Percentiles rank a stretch among this genome's conserved stretches.
phyloP scores from a whole-genome alignment of 2,329 filamentous ascomycete genomes.

The Fusarium sp. region DNA sequence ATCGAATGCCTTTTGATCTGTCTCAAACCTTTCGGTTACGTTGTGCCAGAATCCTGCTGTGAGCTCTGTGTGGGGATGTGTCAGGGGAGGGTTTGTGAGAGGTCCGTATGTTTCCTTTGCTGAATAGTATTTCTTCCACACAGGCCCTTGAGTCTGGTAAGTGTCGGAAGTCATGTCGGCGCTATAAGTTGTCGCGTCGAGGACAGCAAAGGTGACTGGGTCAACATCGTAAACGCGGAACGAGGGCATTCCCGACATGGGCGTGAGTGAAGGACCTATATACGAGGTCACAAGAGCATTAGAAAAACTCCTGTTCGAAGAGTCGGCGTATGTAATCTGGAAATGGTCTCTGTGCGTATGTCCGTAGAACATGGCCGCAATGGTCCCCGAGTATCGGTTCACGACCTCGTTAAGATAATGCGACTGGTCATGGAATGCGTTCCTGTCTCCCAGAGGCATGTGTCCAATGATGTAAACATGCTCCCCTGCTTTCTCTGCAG shows the following conservation, averaged over 20 bases:
- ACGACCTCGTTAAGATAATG: constrained; percentile 67
- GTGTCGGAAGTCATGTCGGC: constrained; percentile 61
- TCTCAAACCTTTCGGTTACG: constrained; percentile 62
- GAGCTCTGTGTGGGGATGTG: constrained; percentile 57
- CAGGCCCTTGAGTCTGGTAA: constrained; percentile 59
- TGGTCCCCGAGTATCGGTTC: constrained; percentile 64
- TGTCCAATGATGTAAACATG: constrained; percentile 70
- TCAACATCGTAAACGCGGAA: constrained; percentile 71
- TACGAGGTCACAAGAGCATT: constrained; percentile 65
- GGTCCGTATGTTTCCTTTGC: constrained; percentile 66
- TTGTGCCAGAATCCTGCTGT: constrained; percentile 71
- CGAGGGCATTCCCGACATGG: constrained; percentile 66
- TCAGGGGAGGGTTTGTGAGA: constrained; percentile 56
- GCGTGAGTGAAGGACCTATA: constrained; percentile 66
- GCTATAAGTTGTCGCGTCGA: constrained; percentile 66
- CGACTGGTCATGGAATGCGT: constrained; percentile 65
- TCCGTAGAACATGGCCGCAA: constrained; percentile 68
- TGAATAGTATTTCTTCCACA: constrained; percentile 69
- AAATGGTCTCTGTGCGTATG: constrained; percentile 71
- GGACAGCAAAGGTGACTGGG: constrained; percentile 65
- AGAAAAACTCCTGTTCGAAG: constrained; percentile 53
- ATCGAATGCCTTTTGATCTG: constrained; percentile 57
- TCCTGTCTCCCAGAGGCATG: constrained; percentile 63
- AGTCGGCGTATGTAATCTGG: constrained; percentile 65
- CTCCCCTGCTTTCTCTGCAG: constrained; percentile 63